Percentiles rank a stretch among this genome's conserved stretches.
phyloP scores from a whole-genome alignment of 345 rosid genomes.

The Brassica nigra region DNA sequence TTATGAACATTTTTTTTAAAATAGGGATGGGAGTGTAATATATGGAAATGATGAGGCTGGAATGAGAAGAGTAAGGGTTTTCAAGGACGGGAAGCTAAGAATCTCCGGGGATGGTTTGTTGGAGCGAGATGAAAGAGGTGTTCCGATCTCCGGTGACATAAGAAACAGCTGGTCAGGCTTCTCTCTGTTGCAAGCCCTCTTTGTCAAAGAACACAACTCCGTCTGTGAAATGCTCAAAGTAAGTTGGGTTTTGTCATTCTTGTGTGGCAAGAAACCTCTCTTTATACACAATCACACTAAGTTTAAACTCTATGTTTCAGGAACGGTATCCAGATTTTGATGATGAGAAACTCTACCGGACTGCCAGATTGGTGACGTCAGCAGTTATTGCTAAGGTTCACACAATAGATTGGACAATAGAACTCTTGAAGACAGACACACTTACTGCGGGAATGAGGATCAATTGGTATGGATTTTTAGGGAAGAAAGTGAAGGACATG shows the following conservation, averaged over 20 bases:
- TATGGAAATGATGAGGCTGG: slow-evolving; percentile 69
- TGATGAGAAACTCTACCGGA: slow-evolving; percentile 64
- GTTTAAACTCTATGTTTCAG: slow-evolving; percentile 23
- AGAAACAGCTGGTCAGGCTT: slow-evolving; percentile 86
- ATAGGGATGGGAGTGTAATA: slow-evolving; percentile 81
- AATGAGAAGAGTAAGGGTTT: slow-evolving; percentile 67
- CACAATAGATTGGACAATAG: slow-evolving; percentile 85
- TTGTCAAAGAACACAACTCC: slow-evolving; percentile 67
- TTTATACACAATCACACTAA: background rate
- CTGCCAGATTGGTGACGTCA: slow-evolving; percentile 72
- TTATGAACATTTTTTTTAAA: background rate
- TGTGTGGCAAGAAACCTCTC: slow-evolving; percentile 15
- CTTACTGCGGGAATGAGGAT: slow-evolving; percentile 71
- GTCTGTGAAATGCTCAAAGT: slow-evolving; percentile 70
- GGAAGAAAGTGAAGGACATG: slow-evolving; percentile 67
- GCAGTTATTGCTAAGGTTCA: slow-evolving; percentile 86
- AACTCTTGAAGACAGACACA: slow-evolving; percentile 70
- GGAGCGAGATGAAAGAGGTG: slow-evolving; percentile 57
- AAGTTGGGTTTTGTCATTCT: slow-evolving; percentile 28
- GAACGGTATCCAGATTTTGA: slow-evolving; percentile 55
- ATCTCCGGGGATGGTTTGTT: slow-evolving; percentile 56
- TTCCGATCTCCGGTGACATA: slow-evolving; percentile 74
- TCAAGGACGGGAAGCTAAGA: slow-evolving; percentile 72
- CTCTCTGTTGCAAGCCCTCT: slow-evolving; percentile 70
- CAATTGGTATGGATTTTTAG: slow-evolving; percentile 74